These are phyloP conservation scores for Leccinum barrowsii DNA, from an alignment of 768 basidiomycete genomes.

Conservation along the genomic window DNA sequence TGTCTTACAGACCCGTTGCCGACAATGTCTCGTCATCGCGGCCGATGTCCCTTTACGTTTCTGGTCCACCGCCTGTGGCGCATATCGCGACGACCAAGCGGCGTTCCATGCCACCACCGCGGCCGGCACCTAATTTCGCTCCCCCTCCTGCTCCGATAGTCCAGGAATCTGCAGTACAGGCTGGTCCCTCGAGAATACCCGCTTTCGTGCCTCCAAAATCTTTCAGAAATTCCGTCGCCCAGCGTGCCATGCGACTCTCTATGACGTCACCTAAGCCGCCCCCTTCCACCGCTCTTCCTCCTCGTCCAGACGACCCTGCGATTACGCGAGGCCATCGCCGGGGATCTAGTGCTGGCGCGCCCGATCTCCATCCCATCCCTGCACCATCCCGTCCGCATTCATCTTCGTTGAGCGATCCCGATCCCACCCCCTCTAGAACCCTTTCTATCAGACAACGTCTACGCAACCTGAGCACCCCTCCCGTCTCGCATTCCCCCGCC, in stretches of 20 bases:
- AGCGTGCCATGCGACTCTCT: constrained; percentile 57
- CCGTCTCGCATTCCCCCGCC: constrained; percentile 31
- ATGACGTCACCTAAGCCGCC: constrained; percentile 62
- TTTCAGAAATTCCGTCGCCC: constrained; percentile 56
- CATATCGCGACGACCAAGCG: constrained; percentile 40
- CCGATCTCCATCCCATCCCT: constrained; percentile 41
- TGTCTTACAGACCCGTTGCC: constrained; percentile 11
- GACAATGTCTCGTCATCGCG: constrained; percentile 7
- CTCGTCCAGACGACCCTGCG: constrained; percentile 57
- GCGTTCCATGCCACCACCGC: constrained; percentile 66
- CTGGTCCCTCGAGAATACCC: constrained; percentile 2
- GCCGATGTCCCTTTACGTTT: constrained; percentile 22
- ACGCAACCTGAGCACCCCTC: constrained; percentile 64
- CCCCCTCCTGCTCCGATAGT: constrained; percentile 61
- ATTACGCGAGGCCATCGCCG: constrained; percentile 27
- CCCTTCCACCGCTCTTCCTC: constrained; percentile 57
- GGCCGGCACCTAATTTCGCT: constrained; percentile 67
- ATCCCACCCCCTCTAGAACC: constrained; percentile 22
- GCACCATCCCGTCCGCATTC: constrained; percentile 38
- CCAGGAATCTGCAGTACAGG: constrained; percentile 10
- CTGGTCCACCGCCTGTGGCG: constrained; percentile 11
- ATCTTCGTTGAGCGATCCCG: constrained; percentile 35
- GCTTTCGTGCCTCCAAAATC: constrained; percentile 23
- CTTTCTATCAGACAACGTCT: constrained; percentile 59
- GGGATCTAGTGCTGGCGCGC: constrained; percentile 32